phyloP scores from a whole-genome alignment of 306 rosid species.

The Dryas octopetala region DNA sequence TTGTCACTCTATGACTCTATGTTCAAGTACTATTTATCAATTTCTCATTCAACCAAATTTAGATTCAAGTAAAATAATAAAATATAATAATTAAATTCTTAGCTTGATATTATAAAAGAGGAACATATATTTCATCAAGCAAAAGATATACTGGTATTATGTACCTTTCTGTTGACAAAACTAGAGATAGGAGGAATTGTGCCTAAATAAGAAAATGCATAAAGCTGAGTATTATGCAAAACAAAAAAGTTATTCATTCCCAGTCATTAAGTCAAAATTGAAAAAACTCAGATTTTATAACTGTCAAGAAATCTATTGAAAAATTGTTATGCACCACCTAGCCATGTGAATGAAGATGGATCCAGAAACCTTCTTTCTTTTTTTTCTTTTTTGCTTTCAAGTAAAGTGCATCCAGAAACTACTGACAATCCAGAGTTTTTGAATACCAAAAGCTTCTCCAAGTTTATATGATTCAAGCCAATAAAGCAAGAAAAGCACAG shows the following conservation, averaged over 20 bases:
- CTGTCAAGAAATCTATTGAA: not conserved
- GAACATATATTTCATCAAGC: not conserved
- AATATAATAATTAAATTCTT: not conserved
- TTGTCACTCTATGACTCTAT: not conserved
- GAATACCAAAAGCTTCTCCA: conserved; percentile 3
- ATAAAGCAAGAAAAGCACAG: not conserved
- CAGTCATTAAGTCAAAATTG: no score
- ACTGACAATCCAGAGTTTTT: not conserved
- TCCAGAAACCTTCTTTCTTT: not conserved
- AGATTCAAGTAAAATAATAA: not conserved
- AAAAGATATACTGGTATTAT: not conserved
- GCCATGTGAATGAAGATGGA: not conserved
- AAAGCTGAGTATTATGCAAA: not conserved
- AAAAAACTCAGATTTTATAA: no score
- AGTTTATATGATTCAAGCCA: not conserved
- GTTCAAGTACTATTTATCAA: not conserved
- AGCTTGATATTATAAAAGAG: not conserved
- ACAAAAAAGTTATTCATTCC: not conserved
- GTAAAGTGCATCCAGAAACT: not conserved
- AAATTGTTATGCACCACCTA: not conserved
- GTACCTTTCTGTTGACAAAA: not conserved
- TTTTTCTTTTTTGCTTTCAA: not conserved
- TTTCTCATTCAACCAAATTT: not conserved
- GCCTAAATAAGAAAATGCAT: not conserved
- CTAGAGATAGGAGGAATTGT: not conserved